phyloP scores from a whole-genome alignment of 2,329 filamentous ascomycete genomes.

The Fusarium stilboides region DNA sequence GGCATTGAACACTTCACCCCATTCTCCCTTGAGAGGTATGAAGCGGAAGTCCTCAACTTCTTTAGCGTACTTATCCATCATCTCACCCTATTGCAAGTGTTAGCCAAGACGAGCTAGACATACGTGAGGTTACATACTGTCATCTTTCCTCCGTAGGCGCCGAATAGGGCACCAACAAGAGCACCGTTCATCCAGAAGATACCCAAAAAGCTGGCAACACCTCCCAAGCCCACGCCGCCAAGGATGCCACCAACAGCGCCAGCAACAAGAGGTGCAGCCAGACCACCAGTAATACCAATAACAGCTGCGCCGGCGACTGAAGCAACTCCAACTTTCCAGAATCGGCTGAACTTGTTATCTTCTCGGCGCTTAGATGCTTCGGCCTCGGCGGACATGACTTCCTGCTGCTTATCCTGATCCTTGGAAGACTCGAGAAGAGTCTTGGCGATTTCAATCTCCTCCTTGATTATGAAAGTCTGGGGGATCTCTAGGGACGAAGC shows the following conservation, averaged over 20 bases:
- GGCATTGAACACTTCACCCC: slow-evolving; percentile 50
- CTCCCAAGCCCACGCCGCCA: slow-evolving; percentile 87
- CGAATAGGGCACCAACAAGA: slow-evolving; percentile 88
- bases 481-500: slow-evolving; percentile 77
- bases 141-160: slow-evolving; percentile 87
- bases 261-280: slow-evolving; percentile 91
- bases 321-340: slow-evolving; percentile 93
- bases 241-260: slow-evolving; percentile 88
- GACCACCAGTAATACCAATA: slow-evolving; percentile 91
- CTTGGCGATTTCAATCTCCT: slow-evolving; percentile 83
- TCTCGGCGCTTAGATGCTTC: slow-evolving; percentile 82
- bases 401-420: slow-evolving; percentile 56
- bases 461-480: slow-evolving; percentile 72
- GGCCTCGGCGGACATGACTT: slow-evolving; percentile 78
- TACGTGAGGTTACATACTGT: slow-evolving; percentile 57
- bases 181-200: slow-evolving; percentile 89
- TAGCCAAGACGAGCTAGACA: slow-evolving; percentile 7
- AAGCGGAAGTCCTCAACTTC: slow-evolving; percentile 89
- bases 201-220: slow-evolving; percentile 88
- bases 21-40: slow-evolving; percentile 75
- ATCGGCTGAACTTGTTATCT: slow-evolving; percentile 77
- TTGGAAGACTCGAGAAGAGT: slow-evolving; percentile 78
- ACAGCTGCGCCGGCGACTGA: slow-evolving; percentile 89
- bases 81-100: slow-evolving; percentile 70
- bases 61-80: slow-evolving; percentile 89